Conservation (phyloP, 306 rosid genomes). For the Vachellia collinsii region DNA sequence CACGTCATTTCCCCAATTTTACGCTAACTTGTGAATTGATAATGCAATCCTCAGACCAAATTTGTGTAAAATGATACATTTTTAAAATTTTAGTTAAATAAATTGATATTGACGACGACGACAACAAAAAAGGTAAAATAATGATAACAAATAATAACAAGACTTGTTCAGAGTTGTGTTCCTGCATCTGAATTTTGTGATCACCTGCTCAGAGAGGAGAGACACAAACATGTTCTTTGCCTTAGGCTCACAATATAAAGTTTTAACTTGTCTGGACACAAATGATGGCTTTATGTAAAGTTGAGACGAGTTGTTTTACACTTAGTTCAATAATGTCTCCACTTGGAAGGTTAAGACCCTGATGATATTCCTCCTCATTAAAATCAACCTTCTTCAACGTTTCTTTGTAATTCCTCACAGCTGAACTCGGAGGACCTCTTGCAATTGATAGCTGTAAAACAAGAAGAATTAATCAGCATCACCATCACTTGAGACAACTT, state of each 20-base stretch:
- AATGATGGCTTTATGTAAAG: slow-evolving; percentile 34
- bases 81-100: too few species aligned
- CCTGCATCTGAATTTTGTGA: neutral
- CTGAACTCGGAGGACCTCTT: slow-evolving; percentile 70
- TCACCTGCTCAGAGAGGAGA: neutral
- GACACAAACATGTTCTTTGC: neutral
- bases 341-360: slow-evolving; percentile 75
- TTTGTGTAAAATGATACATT: too few species aligned
- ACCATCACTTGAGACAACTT: neutral
- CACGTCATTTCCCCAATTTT: too few species aligned
- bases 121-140: too few species aligned
- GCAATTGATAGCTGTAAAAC: slow-evolving; percentile 66
- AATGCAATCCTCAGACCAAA: too few species aligned
- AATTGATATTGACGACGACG: too few species aligned
- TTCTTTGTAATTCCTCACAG: slow-evolving; percentile 53
- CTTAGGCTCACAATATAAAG: neutral
- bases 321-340: slow-evolving; percentile 47
- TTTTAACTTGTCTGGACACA: slow-evolving; percentile 24
- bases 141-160: too few species aligned
- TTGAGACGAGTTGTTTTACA: slow-evolving; percentile 62
- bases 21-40: too few species aligned
- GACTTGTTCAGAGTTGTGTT: neutral
- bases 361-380: slow-evolving; percentile 52
- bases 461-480: slow-evolving; percentile 2
- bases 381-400: slow-evolving; percentile 58